Conservation (phyloP, 2,329 filamentous ascomycete genomes). For the Fusarium longipes region DNA sequence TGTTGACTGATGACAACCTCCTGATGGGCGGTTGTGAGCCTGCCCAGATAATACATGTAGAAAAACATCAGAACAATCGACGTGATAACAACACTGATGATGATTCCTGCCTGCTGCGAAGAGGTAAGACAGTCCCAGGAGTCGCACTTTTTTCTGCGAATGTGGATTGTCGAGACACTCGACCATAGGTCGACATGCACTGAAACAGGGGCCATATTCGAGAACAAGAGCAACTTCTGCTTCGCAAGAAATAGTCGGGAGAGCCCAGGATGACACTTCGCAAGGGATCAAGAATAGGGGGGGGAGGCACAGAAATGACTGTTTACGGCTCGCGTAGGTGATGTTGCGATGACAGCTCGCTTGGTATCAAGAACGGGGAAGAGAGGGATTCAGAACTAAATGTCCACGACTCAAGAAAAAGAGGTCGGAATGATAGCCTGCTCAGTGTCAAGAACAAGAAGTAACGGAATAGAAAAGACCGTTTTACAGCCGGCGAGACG, state of each 20-base stretch:
- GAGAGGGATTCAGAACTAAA: not conserved
- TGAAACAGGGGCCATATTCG: not conserved
- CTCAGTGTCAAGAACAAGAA: not conserved
- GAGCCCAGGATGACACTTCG: not conserved
- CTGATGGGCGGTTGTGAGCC: slow-evolving; percentile 31
- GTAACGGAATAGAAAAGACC: no score
- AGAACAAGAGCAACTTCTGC: not conserved
- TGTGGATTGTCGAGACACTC: not conserved
- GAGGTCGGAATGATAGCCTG: no score
- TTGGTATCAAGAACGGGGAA: no score
- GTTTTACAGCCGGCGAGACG: not conserved
- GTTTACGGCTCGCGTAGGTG: not conserved
- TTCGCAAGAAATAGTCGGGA: not conserved
- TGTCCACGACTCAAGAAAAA: not conserved
- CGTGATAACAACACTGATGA: slow-evolving; percentile 51
- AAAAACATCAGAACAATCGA: slow-evolving; percentile 46
- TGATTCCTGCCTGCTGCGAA: slow-evolving; percentile 54
- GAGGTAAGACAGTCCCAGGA: slow-evolving; percentile 56
- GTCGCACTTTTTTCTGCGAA: slow-evolving; percentile 38
- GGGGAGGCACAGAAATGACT: not conserved
- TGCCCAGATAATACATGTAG: slow-evolving; percentile 52
- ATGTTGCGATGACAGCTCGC: not conserved
- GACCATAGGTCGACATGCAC: not conserved
- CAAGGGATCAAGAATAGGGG: not conserved
- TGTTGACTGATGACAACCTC: slow-evolving; percentile 18